Evolutionary conservation across 176 grass and related monocot genomes (phyloP).

Genomic region (Ensete glaucum): DNA sequence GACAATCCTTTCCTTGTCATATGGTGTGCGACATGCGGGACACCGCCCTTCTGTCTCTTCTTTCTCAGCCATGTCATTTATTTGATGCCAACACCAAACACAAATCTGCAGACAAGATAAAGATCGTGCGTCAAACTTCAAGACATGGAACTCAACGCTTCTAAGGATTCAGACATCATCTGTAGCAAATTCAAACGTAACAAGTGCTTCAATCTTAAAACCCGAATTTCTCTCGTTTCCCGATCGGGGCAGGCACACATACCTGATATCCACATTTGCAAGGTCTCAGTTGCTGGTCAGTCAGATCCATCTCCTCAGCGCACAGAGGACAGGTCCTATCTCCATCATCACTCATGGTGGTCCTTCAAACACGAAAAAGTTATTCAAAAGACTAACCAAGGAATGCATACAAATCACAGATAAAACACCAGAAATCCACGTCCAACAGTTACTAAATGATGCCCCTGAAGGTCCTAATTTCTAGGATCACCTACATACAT

Average conservation of each 20-base stretch:
- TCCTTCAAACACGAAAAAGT: slow-evolving; percentile 30
- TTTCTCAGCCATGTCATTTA: slow-evolving; percentile 95
- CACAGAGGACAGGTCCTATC: slow-evolving; percentile 92
- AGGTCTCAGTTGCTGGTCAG: slow-evolving; percentile 88
- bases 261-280: slow-evolving; percentile 98
- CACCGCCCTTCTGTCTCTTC: slow-evolving; percentile 86
- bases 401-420: not conserved
- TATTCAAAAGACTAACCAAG: not conserved
- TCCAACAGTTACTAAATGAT: too few relatives aligned
- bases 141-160: too few relatives aligned
- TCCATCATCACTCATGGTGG: slow-evolving; percentile 90
- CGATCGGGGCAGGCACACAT: not conserved
- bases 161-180: too few relatives aligned
- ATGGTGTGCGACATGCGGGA: slow-evolving; percentile 68
- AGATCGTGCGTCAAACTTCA: too few relatives aligned
- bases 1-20: slow-evolving; percentile 94
- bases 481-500: too few relatives aligned
- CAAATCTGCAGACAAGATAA: slow-evolving; percentile 47
- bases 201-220: not conserved
- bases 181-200: too few relatives aligned
- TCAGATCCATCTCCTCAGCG: slow-evolving; percentile 96
- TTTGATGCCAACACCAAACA: slow-evolving; percentile 99
- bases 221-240: not conserved
- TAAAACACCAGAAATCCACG: not conserved
- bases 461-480: too few relatives aligned